These are phyloP conservation scores for Cladosporium oxysporum DNA, from an alignment of 2,329 filamentous ascomycete genomes.

Conservation along the genomic window DNA sequence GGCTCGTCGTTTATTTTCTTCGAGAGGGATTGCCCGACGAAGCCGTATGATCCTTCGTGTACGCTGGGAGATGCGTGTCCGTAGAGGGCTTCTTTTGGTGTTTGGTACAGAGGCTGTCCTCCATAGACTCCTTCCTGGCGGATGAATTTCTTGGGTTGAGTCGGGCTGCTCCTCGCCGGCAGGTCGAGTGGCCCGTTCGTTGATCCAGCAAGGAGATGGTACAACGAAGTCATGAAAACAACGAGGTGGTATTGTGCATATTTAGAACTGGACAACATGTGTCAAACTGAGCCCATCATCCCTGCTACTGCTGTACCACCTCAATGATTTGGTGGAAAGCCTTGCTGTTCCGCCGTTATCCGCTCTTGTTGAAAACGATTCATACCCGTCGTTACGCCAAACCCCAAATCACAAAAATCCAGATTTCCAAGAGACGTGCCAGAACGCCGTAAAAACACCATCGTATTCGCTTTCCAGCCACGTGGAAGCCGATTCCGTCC, in stretches of 20 bases:
- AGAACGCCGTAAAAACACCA: neutral
- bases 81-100: neutral
- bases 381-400: neutral
- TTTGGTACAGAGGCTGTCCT: no score
- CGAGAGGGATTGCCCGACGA: conserved; percentile 7
- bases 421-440: neutral
- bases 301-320: neutral
- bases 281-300: neutral
- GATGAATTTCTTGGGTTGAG: no score
- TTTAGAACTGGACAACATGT: neutral
- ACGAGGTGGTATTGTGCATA: neutral
- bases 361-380: neutral
- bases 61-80: conserved; percentile 5
- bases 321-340: neutral
- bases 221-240: no score
- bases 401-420: neutral
- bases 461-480: neutral
- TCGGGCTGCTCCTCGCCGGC: no score
- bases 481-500: neutral
- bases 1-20: conserved; percentile 6
- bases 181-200: no score
- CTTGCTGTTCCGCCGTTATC: neutral
- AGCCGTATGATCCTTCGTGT: neutral
- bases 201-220: no score
- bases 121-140: no score